phyloP scores from a whole-genome alignment of 306 rosid genomes.

The Corylus heterophylla region DNA sequence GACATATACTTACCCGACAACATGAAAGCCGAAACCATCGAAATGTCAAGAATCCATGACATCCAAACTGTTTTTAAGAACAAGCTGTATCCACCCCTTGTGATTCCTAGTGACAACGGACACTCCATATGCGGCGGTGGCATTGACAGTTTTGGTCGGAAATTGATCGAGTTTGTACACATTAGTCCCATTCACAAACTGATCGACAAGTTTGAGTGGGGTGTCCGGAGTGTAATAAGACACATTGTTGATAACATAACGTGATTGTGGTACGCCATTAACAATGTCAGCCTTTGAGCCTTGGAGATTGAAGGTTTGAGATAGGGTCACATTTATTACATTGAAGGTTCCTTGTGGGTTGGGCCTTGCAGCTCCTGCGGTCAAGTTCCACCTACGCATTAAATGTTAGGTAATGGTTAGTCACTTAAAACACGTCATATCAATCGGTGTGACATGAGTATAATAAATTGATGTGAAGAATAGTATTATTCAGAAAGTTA shows the following conservation, averaged over 20 bases:
- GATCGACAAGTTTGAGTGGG: conserved; percentile 79
- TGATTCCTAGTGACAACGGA: conserved; percentile 61
- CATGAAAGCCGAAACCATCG: conserved; percentile 74
- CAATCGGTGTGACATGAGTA: no score
- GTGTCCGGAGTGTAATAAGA: conserved; percentile 61
- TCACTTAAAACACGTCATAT: no score
- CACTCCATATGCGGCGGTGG: conserved; percentile 41
- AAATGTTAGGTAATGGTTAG: neutral
- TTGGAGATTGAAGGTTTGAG: conserved; percentile 64
- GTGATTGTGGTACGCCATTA: conserved; percentile 16
- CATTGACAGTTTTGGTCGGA: conserved; percentile 48
- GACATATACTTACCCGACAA: conserved; percentile 50
- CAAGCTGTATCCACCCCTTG: conserved; percentile 78
- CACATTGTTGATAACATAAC: conserved; percentile 63
- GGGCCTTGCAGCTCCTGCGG: conserved; percentile 85
- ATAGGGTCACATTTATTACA: conserved; percentile 61
- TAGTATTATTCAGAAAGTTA: neutral
- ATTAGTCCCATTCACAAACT: conserved; percentile 51
- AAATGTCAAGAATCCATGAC: conserved; percentile 77
- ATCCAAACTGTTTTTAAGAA: conserved; percentile 45
- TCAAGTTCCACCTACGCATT: conserved; percentile 72
- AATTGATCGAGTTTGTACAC: conserved; percentile 62
- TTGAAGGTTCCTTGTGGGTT: conserved; percentile 86
- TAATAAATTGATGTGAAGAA: no score
- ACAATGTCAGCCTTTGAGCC: conserved; percentile 32